Evolutionary conservation across 805 yeast genomes (phyloP).

Genomic region (Wickerhamomyces chambardii): DNA sequence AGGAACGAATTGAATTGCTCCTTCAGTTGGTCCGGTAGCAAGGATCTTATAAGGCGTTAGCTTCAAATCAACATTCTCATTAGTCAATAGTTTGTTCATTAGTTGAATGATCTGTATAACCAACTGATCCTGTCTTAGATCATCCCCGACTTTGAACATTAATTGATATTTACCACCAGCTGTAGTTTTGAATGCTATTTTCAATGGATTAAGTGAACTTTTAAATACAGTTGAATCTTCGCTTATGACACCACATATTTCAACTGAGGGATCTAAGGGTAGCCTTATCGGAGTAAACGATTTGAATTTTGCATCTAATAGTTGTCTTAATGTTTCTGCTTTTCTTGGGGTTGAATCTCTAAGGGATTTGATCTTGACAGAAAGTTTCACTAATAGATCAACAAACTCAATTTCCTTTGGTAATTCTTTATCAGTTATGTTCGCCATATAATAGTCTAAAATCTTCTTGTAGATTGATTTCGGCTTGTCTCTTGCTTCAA

Average conservation of each 20-base stretch:
- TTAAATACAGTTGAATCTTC: conserved; percentile 83
- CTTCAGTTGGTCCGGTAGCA: conserved; percentile 87
- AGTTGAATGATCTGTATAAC: conserved; percentile 88
- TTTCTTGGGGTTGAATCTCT: conserved; percentile 77
- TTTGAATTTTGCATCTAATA: conserved; percentile 26
- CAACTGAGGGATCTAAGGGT: conserved; percentile 78
- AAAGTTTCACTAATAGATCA: conserved; percentile 51
- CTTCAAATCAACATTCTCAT: conserved; percentile 84
- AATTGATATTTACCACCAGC: conserved; percentile 53
- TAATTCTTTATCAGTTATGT: conserved; percentile 22
- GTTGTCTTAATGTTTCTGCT: conserved; percentile 51
- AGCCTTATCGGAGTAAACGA: conserved; percentile 52
- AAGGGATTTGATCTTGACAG: conserved; percentile 50
- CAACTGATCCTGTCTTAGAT: conserved; percentile 90
- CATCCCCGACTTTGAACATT: conserved; percentile 94
- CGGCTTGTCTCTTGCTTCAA: conserved; percentile 71
- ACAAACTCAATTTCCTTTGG: conserved; percentile 63
- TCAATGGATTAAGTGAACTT: conserved; percentile 83
- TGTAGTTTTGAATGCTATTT: conserved; percentile 62
- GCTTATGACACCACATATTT: conserved; percentile 68
- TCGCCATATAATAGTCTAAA: conserved; percentile 33
- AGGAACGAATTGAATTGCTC: conserved; percentile 91
- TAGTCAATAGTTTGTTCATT: conserved; percentile 82
- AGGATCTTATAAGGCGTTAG: conserved; percentile 84
- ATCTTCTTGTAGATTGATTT: conserved; percentile 34